phyloP scores from a whole-genome alignment of 306 rosid genomes.

The Sicyos edulis region DNA sequence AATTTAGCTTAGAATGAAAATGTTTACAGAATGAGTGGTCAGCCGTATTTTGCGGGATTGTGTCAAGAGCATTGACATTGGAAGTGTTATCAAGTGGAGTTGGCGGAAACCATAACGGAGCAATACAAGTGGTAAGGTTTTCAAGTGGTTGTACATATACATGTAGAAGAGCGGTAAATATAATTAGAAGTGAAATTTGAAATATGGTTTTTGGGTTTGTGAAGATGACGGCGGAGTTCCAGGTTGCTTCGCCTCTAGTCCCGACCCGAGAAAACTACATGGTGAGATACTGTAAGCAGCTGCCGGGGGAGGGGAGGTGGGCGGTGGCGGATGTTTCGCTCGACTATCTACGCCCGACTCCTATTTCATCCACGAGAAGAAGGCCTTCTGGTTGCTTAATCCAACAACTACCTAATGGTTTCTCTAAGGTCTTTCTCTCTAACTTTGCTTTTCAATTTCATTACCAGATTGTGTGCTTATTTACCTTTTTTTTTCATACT shows the following conservation, averaged over 20 bases:
- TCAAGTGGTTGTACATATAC: no score
- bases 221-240: slow-evolving; percentile 63
- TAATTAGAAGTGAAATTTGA: no score
- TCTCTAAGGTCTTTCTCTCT: slow-evolving; percentile 41
- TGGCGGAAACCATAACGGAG: slow-evolving; percentile 58
- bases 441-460: no score
- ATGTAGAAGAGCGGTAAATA: no score
- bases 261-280: slow-evolving; percentile 51
- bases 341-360: slow-evolving; percentile 40
- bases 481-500: no score
- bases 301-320: slow-evolving; percentile 46
- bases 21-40: slow-evolving; percentile 61
- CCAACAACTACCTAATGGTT: slow-evolving; percentile 59
- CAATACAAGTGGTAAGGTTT: slow-evolving; percentile 53
- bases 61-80: slow-evolving; percentile 55
- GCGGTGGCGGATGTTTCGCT: slow-evolving; percentile 68
- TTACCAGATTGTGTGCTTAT: no score
- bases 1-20: no score
- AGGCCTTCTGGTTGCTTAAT: slow-evolving; percentile 86
- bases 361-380: slow-evolving; percentile 35
- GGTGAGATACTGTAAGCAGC: slow-evolving; percentile 58
- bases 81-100: slow-evolving; percentile 62
- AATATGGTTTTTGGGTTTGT: background rate
- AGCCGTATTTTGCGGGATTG: slow-evolving; percentile 46
- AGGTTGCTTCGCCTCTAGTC: slow-evolving; percentile 63